Percentiles rank a stretch among this genome's conserved stretches.
Conservation (phyloP, 805 yeast genomes). For the Wickerhamomyces subpelliculosus region DNA sequence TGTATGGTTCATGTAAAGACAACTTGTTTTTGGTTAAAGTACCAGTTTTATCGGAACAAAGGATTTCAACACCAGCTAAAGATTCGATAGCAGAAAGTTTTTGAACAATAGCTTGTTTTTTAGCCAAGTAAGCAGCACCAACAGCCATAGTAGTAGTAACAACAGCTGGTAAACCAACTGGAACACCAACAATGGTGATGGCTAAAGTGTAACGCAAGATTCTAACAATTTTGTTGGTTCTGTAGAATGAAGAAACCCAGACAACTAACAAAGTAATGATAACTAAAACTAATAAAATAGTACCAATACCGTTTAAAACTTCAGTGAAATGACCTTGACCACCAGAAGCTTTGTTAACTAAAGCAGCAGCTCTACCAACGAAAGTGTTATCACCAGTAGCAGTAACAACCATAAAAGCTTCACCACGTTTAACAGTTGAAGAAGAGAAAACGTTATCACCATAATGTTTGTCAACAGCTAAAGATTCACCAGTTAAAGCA, state of each 20-base stretch:
- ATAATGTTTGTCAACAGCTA: slow-evolving; percentile 86
- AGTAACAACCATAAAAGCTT: slow-evolving; percentile 87
- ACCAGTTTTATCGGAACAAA: slow-evolving; percentile 98
- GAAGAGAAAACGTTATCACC: slow-evolving; percentile 90
- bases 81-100: slow-evolving; percentile 95
- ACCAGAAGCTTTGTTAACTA: slow-evolving; percentile 89
- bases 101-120: slow-evolving; percentile 96
- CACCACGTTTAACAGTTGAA: slow-evolving; percentile 93
- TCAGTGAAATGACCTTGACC: slow-evolving; percentile 96
- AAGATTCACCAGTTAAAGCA: slow-evolving; percentile 95
- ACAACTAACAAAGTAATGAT: slow-evolving; percentile 80
- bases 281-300: slow-evolving; percentile 81
- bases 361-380: slow-evolving; percentile 96
- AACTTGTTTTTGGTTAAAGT: slow-evolving; percentile 95
- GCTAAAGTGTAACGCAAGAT: slow-evolving; percentile 91
- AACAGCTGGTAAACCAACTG: slow-evolving; percentile 98
- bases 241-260: slow-evolving; percentile 93
- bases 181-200: slow-evolving; percentile 95
- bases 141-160: slow-evolving; percentile 99
- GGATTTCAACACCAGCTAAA: slow-evolving; percentile 94
- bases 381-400: slow-evolving; percentile 94
- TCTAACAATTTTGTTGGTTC: slow-evolving; percentile 79
- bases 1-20: slow-evolving; percentile 94
- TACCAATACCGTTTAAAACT: slow-evolving; percentile 96
- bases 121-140: slow-evolving; percentile 98